Percentiles rank a stretch among this genome's conserved stretches.
phyloP scores from a whole-genome alignment of 108 stramenopile species.

The Tribonema minus region DNA sequence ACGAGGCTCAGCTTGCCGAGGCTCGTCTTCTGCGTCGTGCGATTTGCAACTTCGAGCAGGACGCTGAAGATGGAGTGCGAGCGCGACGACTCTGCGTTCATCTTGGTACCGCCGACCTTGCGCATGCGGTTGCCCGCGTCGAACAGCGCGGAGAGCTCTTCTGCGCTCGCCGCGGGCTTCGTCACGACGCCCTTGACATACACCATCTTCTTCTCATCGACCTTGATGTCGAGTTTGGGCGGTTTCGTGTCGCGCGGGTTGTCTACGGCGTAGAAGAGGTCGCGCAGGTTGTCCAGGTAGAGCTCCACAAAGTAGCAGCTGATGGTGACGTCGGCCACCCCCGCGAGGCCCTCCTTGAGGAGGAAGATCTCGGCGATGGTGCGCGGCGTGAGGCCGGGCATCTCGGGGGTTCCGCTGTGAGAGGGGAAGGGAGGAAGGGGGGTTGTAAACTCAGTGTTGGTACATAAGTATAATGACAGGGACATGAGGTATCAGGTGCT shows the following conservation, averaged over 20 bases:
- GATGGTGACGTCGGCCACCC: constrained; percentile 36
- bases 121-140: constrained; percentile 55
- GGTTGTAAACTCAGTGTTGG: too few relatives aligned
- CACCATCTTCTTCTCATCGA: constrained; percentile 59
- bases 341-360: too few relatives aligned
- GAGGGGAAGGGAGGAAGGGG: too few relatives aligned
- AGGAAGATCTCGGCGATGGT: constrained; percentile 48
- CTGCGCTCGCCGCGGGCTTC: constrained; percentile 34
- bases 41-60: constrained; percentile 46
- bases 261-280: constrained; percentile 54
- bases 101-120: constrained; percentile 60
- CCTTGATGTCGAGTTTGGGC: constrained; percentile 61
- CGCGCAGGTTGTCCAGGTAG: constrained; percentile 60
- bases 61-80: too few relatives aligned
- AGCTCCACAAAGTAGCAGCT: constrained; percentile 57
- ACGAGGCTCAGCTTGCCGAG: constrained; percentile 60
- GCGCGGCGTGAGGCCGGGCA: constrained; percentile 57
- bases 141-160: constrained; percentile 54
- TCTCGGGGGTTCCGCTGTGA: too few relatives aligned
- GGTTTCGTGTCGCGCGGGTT: constrained; percentile 25
- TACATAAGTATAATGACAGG: too few relatives aligned
- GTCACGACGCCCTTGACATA: constrained; percentile 47
- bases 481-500: too few relatives aligned
- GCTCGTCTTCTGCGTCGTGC: constrained; percentile 58
- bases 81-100: constrained; percentile 63